Conservation (phyloP, 2,329 filamentous ascomycete species). For the Cladosporium sp. region DNA sequence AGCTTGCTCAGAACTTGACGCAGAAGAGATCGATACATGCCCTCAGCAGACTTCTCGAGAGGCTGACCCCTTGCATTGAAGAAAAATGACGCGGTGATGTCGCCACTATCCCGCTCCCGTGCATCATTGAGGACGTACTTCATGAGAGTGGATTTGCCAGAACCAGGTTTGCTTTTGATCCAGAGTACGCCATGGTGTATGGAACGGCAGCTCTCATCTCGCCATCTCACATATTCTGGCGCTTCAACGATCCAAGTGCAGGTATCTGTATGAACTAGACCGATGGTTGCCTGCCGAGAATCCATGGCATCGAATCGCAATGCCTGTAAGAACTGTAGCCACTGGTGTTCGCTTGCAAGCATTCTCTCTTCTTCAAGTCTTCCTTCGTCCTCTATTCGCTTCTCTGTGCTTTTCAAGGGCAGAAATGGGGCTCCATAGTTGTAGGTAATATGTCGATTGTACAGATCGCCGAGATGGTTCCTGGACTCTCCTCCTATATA, state of each 20-base stretch:
- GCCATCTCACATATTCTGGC: background rate
- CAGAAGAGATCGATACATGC: slow-evolving; percentile 14
- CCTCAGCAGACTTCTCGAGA: background rate
- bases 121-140: background rate
- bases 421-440: background rate
- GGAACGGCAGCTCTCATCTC: background rate
- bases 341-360: background rate
- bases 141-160: slow-evolving; percentile 10
- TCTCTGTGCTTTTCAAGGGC: background rate
- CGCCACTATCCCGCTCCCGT: too few species aligned
- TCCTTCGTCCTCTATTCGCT: background rate
- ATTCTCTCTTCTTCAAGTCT: background rate
- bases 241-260: background rate
- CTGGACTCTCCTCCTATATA: background rate
- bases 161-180: slow-evolving; percentile 17
- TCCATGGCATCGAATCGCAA: background rate
- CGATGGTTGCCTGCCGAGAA: background rate
- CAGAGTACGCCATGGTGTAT: slow-evolving; percentile 1
- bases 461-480: background rate
- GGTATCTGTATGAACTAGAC: background rate
- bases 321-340: background rate
- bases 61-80: slow-evolving; percentile 6
- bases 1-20: background rate
- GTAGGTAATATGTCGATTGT: background rate
- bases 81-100: background rate